These are phyloP conservation scores for Thermothelomyces thermophilus DNA, from an alignment of 2,329 filamentous ascomycete species.

Conservation along the genomic window DNA sequence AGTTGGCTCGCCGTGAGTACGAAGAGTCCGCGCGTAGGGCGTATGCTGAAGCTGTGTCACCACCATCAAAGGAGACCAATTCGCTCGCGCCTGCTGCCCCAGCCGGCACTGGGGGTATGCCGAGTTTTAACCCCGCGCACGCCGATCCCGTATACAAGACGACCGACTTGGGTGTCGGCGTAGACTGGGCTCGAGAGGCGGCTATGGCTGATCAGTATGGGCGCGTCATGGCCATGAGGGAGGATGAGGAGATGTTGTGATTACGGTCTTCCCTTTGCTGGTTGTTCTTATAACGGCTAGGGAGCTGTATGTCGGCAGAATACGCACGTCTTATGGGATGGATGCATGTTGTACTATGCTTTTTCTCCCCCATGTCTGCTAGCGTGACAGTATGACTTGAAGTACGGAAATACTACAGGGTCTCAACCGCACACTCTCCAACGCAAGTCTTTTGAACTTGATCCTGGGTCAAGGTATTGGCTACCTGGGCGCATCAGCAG, in stretches of 20 bases:
- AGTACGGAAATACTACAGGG: too few species aligned
- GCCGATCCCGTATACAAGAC: conserved; percentile 64
- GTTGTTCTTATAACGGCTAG: too few species aligned
- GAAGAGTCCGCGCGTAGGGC: conserved; percentile 41
- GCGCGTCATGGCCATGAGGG: conserved; percentile 35
- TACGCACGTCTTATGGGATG: too few species aligned
- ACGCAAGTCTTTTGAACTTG: too few species aligned
- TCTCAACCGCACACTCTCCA: too few species aligned
- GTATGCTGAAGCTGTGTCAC: conserved; percentile 26
- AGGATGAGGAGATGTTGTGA: conserved; percentile 25
- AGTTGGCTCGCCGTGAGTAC: conserved; percentile 58
- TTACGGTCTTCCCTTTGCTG: too few species aligned
- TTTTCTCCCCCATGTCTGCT: too few species aligned
- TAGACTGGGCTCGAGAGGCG: conserved; percentile 37
- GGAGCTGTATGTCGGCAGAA: too few species aligned
- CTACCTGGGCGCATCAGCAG: too few species aligned
- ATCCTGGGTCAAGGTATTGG: too few species aligned
- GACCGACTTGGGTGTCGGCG: conserved; percentile 27
- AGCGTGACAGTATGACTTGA: too few species aligned
- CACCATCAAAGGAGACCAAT: conserved; percentile 18
- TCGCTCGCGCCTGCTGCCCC: conserved; percentile 28
- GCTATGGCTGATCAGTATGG: conserved; percentile 64
- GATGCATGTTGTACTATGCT: too few species aligned
- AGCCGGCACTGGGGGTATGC: conserved; percentile 8
- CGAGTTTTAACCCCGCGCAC: conserved; percentile 22